Evolutionary conservation across 176 grass and related monocot genomes (phyloP).

Genomic region (Eremochloa ophiuroides): DNA sequence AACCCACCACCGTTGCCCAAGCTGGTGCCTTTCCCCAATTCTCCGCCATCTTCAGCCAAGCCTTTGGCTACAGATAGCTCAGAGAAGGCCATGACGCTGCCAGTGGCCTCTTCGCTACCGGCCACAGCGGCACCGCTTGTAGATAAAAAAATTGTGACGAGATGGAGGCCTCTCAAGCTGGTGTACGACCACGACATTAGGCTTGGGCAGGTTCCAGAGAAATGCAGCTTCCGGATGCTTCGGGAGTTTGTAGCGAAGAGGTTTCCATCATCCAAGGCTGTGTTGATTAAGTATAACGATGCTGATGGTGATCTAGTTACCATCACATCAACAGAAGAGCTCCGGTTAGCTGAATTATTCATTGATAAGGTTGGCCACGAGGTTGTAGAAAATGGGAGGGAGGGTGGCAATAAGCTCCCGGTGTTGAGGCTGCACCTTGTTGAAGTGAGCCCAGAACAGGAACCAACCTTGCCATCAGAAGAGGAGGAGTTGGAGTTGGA

Average conservation of each 20-base stretch:
- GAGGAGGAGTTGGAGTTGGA: conserved; percentile 55
- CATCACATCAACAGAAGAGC: conserved; percentile 64
- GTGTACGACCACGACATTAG: conserved; percentile 96
- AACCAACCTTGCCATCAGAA: conserved; percentile 54
- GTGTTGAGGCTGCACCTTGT: conserved; percentile 72
- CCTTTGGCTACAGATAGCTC: conserved; percentile 19
- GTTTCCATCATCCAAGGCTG: conserved; percentile 85
- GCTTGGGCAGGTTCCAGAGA: conserved; percentile 72
- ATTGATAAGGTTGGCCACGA: conserved; percentile 26
- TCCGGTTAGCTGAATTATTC: conserved; percentile 70
- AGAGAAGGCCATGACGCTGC: neutral
- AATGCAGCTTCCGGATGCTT: conserved; percentile 56
- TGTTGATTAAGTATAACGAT: conserved; percentile 94
- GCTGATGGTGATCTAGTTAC: conserved; percentile 90
- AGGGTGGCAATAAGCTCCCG: conserved; percentile 44
- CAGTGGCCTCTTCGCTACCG: neutral
- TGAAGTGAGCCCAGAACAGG: conserved; percentile 81
- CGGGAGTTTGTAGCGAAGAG: conserved; percentile 64
- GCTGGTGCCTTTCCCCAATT: conserved; percentile 40
- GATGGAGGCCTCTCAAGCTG: conserved; percentile 83
- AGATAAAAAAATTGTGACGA: conserved; percentile 28
- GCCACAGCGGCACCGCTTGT: conserved; percentile 3
- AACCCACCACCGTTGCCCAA: conserved; percentile 31
- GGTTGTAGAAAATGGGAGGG: conserved; percentile 21
- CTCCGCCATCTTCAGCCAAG: conserved; percentile 33